These are phyloP conservation scores for Tremellales sp. DNA, from an alignment of 1,284 basidiomycete species.

Conservation along the genomic window DNA sequence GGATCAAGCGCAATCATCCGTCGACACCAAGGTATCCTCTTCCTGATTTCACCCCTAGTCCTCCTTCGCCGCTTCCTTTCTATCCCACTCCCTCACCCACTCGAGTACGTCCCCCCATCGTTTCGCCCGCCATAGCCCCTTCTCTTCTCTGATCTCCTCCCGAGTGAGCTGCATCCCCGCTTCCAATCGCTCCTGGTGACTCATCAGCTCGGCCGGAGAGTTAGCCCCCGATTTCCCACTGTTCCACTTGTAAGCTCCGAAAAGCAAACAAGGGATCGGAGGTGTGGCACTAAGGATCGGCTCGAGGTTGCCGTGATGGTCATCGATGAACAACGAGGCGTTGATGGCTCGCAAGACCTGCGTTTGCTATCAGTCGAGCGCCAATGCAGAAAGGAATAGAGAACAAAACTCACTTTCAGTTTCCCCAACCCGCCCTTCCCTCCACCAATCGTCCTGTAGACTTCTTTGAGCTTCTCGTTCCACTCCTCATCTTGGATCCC, in stretches of 20 bases:
- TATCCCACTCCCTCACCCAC: slow-evolving; percentile 38
- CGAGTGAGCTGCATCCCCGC: slow-evolving; percentile 14
- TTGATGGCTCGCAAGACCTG: slow-evolving; percentile 34
- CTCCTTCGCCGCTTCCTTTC: slow-evolving; percentile 6
- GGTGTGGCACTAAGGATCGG: slow-evolving; percentile 23
- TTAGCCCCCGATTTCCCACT: slow-evolving; percentile 17
- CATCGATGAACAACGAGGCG: slow-evolving; percentile 34
- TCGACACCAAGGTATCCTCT: no score
- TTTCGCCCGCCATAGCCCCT: slow-evolving; percentile 14
- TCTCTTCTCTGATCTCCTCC: slow-evolving; percentile 15
- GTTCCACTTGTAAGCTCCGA: slow-evolving; percentile 30
- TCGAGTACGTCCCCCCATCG: slow-evolving; percentile 32
- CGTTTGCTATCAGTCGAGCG: slow-evolving; percentile 6
- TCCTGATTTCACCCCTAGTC: no score
- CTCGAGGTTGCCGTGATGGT: slow-evolving; percentile 30
- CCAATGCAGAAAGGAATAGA: neutral
- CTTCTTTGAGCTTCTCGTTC: slow-evolving; percentile 13
- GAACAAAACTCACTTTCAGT: neutral
- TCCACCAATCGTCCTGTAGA: slow-evolving; percentile 16
- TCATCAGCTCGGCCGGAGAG: slow-evolving; percentile 28
- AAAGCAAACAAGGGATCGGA: slow-evolving; percentile 28
- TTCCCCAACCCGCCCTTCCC: slow-evolving; percentile 4
- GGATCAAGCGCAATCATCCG: no score
- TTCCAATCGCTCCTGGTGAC: slow-evolving; percentile 23
- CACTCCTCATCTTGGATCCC: slow-evolving; percentile 17